Base-by-base conservation (phyloP, 2,329 filamentous ascomycete species). In the Cryphonectria radicalis region DNA sequence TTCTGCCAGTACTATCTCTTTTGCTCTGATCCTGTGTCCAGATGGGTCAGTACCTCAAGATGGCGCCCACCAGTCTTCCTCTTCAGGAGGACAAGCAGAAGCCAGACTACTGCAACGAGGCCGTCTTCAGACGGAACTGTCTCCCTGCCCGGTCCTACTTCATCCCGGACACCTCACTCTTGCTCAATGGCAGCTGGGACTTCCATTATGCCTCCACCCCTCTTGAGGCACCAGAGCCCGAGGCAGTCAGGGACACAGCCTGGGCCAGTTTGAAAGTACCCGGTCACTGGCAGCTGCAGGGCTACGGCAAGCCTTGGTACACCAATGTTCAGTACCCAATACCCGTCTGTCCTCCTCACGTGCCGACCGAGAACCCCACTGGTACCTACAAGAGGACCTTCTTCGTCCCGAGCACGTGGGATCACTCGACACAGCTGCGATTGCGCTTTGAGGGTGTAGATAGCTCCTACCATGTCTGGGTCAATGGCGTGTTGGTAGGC, bases 401-500 rank as follows among this genome's bases (percentile, higher is more conserved):
- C 74, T 75, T 80, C 1, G 81, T 91, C 3, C 89, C 89, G 0
- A 69, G 79, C 2, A 78, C 80, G 10, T 88, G 85, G 82, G 80
- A 81, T 37, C 76, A 76, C 13, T 77, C 80, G 69, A 77, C 74
- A 6, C 88, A 91, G 73, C 79, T 92, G 25, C 84, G 90, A 22
- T 80, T 93, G 32, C 83, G 91, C 14, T 93, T 93, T 72, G 91
- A 93, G 69, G 91, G 91, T 1, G 91, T 93, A 0, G 91, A 93
- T 75, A 90, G 89, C 75, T 89, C 91, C 0, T 93, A 91, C 75
- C 90, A 93, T 77, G 80, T 93, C 14, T 93, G 87, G 85, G 80
- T 93, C 8, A 93, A 93, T 74, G 89, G 89, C 0, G 77, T 81
- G 22, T 80, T 89, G 50, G 82, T 92, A 2, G 91, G 91, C 2